Evolutionary conservation across 2,329 filamentous ascomycete species (phyloP), one percentile per base, ranked within the genome.

Genomic region (Nigrospora osmanthi): DNA sequence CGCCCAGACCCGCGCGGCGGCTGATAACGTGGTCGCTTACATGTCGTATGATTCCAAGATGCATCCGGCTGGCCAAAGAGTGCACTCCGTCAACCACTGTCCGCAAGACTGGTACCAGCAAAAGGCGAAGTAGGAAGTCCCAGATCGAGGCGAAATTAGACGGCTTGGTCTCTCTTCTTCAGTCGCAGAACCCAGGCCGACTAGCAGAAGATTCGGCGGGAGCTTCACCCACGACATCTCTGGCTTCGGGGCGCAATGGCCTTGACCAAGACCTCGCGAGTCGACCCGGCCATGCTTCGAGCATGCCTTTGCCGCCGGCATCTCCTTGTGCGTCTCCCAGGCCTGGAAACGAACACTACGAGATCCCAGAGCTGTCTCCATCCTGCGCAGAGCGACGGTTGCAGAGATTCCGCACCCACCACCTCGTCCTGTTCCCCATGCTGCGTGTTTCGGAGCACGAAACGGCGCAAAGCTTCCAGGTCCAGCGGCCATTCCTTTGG

Each of bases 401-500:
- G 11, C 39, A 40, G 12, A 28, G 52, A 14, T 62, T 62, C 41
- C 50, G 56, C 32, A 47, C 52, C 10, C 32, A 51, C 4, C 49
- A 56, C 41, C 47, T 59, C 3, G 28, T 38, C 11, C 52, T 52
- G 17, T 59, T 59, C 42, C 60, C 60, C 7, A 59, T 61, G 17
- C 38, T 60, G 30, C 55, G 59, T 32, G 48, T 62, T 16, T 45
- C 57, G 10, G 49, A 46, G 3, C 50, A 54, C 9, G 54, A 47
- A 15, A 55, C 49, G 45, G 54, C 54, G 35, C 48, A 46, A 11
- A 41, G 55, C 13, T 23, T 61, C 16, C 49, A 53, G 43, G 51
- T 44, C 15, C 46, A 52, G 11, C 49, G 50, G 16, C 60, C 78
- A 0, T 76, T 76, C 41, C 52, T 78, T 6, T 77, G 72, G 68